Conservation (phyloP, 2,329 filamentous ascomycete species). For the Ceratocystis variospora region DNA sequence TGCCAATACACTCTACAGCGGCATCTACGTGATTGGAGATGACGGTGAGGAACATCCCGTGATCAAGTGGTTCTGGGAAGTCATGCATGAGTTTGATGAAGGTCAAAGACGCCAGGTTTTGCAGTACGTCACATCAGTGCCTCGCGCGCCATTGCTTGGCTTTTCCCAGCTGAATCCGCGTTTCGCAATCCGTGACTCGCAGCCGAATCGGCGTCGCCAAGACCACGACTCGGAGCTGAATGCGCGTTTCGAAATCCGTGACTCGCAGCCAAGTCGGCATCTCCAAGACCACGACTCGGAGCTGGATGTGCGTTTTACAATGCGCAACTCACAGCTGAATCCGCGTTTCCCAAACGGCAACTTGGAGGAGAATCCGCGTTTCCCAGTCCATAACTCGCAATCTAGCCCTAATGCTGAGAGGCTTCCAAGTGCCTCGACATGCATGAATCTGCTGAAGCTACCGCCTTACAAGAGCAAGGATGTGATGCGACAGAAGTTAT, state of each 20-base stretch:
- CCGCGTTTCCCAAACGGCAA: too few species aligned
- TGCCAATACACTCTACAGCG: slow-evolving; percentile 72
- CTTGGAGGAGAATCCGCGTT: slow-evolving; percentile 57
- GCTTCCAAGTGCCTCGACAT: slow-evolving; percentile 86
- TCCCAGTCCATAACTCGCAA: slow-evolving; percentile 71
- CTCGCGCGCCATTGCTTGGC: slow-evolving; percentile 74
- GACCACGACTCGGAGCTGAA: too few species aligned
- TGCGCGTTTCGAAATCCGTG: too few species aligned
- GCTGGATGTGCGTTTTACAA: too few species aligned
- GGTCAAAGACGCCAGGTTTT: slow-evolving; percentile 70
- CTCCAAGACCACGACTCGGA: too few species aligned
- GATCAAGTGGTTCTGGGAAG: slow-evolving; percentile 78
- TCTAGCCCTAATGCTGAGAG: slow-evolving; percentile 43
- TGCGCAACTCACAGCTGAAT: too few species aligned
- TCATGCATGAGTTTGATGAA: slow-evolving; percentile 64
- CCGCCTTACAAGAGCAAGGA: slow-evolving; percentile 60
- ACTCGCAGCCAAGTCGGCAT: too few species aligned
- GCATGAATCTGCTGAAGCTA: slow-evolving; percentile 86
- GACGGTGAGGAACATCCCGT: slow-evolving; percentile 77
- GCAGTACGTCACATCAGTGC: slow-evolving; percentile 91
- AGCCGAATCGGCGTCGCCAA: too few species aligned
- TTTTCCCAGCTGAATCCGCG: slow-evolving; percentile 73
- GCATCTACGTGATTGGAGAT: slow-evolving; percentile 78
- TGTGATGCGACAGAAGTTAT: slow-evolving; percentile 60
- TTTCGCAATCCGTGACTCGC: slow-evolving; percentile 78